Evolutionary conservation across 1,284 basidiomycete genomes (phyloP), one percentile per base, ranked within the genome.

Genomic region (Cerrena zonata): DNA sequence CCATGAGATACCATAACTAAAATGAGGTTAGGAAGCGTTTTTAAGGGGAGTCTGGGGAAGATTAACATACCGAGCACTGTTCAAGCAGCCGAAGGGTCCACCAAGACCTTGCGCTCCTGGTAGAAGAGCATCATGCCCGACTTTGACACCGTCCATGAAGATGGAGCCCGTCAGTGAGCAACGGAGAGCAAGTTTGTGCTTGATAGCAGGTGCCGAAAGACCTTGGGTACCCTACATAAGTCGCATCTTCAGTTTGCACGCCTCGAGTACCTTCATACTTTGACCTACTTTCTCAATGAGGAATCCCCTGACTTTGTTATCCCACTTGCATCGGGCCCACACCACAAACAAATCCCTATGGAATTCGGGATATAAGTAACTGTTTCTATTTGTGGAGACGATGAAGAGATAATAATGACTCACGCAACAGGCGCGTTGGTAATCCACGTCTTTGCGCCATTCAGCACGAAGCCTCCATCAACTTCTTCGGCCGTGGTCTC

Each of bases 361-460:
- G 22, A 25, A 40, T 2, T 22, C 40, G 19, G 23, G 34, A 22
- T 45, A 7, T 24, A 19, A 49, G 46, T 51, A 42, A 46, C n/a
- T 42, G 30, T 7, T 34, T 7, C 7, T 34, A 34, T 34, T 34
- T 7, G n/a, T n/a, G 52, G 41, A 19, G 49, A 43, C 12, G 27
- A 43, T 27, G 27, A n/a, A 48, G 24, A 10, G 22, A 40, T n/a
- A 57, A 13, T 55, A 18, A 40, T n/a, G 43, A 79, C 84, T 68
- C 70, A 91, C 81, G 91, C 90, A 47, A 88, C 81, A 12, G 91
- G 91, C 0, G 91, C 81, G 63, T 95, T 96, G 30, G 91, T 84
- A 64, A 98, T 97, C 94, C 94, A 98, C 0, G 93, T 97, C 76
- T 98, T 98, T 69, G 86, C 87, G 34, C 94, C 94, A 61, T 86